These are phyloP conservation scores for Dendrobium officinale DNA, from an alignment of 106 monocot species.

Conservation along the genomic window DNA sequence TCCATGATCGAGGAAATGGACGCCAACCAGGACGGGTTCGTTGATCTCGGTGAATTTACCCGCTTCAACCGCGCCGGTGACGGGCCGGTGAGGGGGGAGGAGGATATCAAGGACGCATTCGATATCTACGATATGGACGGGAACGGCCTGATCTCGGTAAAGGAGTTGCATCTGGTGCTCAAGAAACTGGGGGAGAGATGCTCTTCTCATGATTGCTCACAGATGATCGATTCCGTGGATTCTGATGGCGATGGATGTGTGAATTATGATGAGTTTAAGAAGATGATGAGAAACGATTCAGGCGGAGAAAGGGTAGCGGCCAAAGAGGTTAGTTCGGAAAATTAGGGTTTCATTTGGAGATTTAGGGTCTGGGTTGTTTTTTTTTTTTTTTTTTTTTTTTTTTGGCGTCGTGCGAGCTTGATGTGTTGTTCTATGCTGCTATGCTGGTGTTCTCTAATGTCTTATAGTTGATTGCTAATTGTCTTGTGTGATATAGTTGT, in stretches of 20 bases:
- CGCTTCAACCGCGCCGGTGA: constrained; percentile 14
- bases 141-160: constrained; percentile 45
- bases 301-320: background rate
- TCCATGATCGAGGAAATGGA: constrained; percentile 57
- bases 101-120: constrained; percentile 59
- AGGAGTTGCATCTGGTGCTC: constrained; percentile 64
- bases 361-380: background rate
- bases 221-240: constrained; percentile 60
- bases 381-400: background rate
- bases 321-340: background rate
- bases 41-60: constrained; percentile 40
- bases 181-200: constrained; percentile 48
- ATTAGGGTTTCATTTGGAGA: background rate
- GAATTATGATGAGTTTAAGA: constrained; percentile 64
- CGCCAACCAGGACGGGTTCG: constrained; percentile 48
- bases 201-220: constrained; percentile 42
- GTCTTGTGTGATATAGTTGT: no score
- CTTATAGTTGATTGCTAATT: no score
- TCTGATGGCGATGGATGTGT: constrained; percentile 54
- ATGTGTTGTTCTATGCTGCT: background rate
- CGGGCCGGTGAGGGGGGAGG: background rate
- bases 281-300: constrained; percentile 37
- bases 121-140: constrained; percentile 53
- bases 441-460: no score
- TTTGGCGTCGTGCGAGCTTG: background rate